Evolutionary conservation across 2,329 filamentous ascomycete species (phyloP).

Genomic region (Ramularia endophylla): DNA sequence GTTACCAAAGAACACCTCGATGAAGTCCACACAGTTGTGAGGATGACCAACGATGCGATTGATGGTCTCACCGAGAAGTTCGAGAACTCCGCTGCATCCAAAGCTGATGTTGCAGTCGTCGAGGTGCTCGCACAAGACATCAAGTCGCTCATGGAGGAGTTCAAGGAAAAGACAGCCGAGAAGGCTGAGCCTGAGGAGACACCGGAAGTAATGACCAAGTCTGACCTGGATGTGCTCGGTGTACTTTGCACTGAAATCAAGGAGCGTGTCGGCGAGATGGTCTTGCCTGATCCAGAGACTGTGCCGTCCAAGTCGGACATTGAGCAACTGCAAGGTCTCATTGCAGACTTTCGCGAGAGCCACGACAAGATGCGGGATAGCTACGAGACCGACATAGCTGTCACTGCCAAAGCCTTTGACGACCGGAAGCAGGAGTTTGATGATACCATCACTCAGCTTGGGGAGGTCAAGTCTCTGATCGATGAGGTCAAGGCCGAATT

Average conservation of each 20-base stretch:
- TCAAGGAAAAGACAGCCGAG: slow-evolving; percentile 32
- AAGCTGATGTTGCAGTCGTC: slow-evolving; percentile 70
- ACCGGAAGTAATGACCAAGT: slow-evolving; percentile 63
- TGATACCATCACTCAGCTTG: slow-evolving; percentile 69
- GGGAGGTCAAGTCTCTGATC: slow-evolving; percentile 70
- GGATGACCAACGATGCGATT: slow-evolving; percentile 70
- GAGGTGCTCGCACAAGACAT: slow-evolving; percentile 76
- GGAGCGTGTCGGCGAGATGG: slow-evolving; percentile 65
- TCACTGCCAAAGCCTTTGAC: slow-evolving; percentile 73
- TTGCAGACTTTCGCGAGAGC: slow-evolving; percentile 48
- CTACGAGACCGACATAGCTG: slow-evolving; percentile 65
- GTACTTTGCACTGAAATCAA: slow-evolving; percentile 82
- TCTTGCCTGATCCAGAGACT: slow-evolving; percentile 62
- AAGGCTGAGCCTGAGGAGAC: slow-evolving; percentile 44
- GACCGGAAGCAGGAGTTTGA: slow-evolving; percentile 79
- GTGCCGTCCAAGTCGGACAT: slow-evolving; percentile 74
- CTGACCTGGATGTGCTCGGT: slow-evolving; percentile 73
- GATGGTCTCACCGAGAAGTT: slow-evolving; percentile 60
- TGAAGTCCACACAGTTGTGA: slow-evolving; percentile 60
- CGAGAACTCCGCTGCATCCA: slow-evolving; percentile 62
- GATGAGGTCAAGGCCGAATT: slow-evolving; percentile 73
- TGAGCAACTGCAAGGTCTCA: slow-evolving; percentile 51
- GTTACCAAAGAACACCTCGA: slow-evolving; percentile 59
- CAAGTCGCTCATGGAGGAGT: slow-evolving; percentile 67
- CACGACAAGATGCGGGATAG: slow-evolving; percentile 66